Conservation (phyloP, 805 yeast genomes). For the Saccharomycopsis javanensis region DNA sequence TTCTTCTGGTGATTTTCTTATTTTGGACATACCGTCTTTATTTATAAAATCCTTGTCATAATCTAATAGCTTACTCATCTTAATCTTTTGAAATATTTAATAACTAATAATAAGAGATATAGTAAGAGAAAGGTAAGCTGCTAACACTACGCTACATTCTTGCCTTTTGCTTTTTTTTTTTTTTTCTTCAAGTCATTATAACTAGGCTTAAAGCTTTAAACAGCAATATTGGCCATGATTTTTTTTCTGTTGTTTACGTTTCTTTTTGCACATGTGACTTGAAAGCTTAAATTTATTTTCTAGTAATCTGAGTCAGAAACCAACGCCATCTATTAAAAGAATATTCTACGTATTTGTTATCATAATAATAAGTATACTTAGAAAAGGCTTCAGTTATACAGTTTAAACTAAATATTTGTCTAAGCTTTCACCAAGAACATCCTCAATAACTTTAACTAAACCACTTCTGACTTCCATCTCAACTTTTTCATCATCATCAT, state of each 20-base stretch:
- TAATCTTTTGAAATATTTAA: background rate
- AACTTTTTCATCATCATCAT: slow-evolving; percentile 90
- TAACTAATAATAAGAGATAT: background rate
- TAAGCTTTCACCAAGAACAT: slow-evolving; percentile 87
- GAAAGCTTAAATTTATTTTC: too few relatives aligned
- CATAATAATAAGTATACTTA: too few relatives aligned
- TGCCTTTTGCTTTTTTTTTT: background rate
- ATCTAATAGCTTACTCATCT: slow-evolving; percentile 12
- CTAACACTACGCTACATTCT: too few relatives aligned
- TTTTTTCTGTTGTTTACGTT: background rate
- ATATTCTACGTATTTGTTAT: too few relatives aligned
- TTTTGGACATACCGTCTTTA: slow-evolving; percentile 25
- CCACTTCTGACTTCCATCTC: slow-evolving; percentile 87
- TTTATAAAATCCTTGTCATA: slow-evolving; percentile 26
- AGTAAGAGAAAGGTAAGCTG: background rate
- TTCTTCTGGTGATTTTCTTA: background rate
- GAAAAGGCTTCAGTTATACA: too few relatives aligned
- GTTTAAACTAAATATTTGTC: slow-evolving; percentile 60
- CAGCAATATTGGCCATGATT: background rate
- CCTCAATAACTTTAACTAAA: slow-evolving; percentile 82
- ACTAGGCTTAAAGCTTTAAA: background rate
- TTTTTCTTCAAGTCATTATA: too few relatives aligned
- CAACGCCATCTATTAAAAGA: too few relatives aligned
- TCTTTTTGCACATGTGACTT: background rate
- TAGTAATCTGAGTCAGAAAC: too few relatives aligned